phyloP scores from a whole-genome alignment of 1,139 yeast genomes.

The Yamadazyma mexicana region DNA sequence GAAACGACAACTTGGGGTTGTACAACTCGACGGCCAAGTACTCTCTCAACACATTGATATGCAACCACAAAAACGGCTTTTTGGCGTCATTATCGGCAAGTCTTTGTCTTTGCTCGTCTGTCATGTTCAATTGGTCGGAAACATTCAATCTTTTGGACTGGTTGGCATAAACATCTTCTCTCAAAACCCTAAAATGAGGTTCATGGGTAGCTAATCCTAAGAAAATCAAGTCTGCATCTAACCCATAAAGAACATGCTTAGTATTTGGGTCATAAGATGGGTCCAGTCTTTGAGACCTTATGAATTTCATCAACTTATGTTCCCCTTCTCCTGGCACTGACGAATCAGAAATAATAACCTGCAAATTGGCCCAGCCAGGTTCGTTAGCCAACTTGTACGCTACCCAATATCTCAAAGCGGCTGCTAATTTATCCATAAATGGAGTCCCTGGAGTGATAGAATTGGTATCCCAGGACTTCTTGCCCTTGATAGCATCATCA shows the following conservation, averaged over 20 bases:
- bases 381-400: slow-evolving; percentile 89
- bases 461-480: slow-evolving; percentile 76
- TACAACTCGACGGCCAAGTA: slow-evolving; percentile 81
- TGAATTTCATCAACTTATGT: slow-evolving; percentile 95
- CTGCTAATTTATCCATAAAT: slow-evolving; percentile 89
- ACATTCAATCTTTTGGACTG: slow-evolving; percentile 48
- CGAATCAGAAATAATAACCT: slow-evolving; percentile 88
- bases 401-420: slow-evolving; percentile 82
- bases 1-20: slow-evolving; percentile 67
- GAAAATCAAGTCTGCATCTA: slow-evolving; percentile 97
- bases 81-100: slow-evolving; percentile 58
- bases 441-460: slow-evolving; percentile 99
- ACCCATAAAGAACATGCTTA: slow-evolving; percentile 93
- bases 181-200: slow-evolving; percentile 88
- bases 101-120: slow-evolving; percentile 57
- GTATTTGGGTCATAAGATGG: slow-evolving; percentile 79
- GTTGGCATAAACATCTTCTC: slow-evolving; percentile 94
- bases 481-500: slow-evolving; percentile 61
- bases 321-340: slow-evolving; percentile 99
- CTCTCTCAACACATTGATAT: slow-evolving; percentile 83
- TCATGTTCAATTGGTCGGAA: slow-evolving; percentile 56
- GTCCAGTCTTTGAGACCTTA: slow-evolving; percentile 77
- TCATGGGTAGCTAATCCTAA: slow-evolving; percentile 96
- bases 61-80: slow-evolving; percentile 94
- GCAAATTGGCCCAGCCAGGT: slow-evolving; percentile 84